Percentiles rank a stretch among this genome's conserved stretches.
These are phyloP conservation scores for Daldinia concentrica DNA, from an alignment of 495 filamentous ascomycete species.

Conservation along the genomic window DNA sequence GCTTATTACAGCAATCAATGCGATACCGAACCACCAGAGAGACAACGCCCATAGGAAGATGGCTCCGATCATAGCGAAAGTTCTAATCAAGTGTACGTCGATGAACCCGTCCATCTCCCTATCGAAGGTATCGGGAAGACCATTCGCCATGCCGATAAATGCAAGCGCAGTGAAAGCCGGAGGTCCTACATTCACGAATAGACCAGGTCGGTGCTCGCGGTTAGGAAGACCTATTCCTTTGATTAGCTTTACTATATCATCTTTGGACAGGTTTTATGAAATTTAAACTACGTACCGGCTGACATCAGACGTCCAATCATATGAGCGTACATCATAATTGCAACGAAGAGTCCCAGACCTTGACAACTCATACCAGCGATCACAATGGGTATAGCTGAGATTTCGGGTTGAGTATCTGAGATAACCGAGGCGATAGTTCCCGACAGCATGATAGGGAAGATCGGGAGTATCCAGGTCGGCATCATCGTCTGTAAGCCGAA, in stretches of 20 bases:
- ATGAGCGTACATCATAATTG: constrained; percentile 62
- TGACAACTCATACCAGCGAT: constrained; percentile 62
- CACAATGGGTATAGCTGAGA: constrained; percentile 55
- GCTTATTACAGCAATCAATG: constrained; percentile 60
- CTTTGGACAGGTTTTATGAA: too few species aligned
- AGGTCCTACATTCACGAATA: constrained; percentile 78
- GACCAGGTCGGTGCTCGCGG: constrained; percentile 64
- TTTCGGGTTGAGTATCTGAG: constrained; percentile 55
- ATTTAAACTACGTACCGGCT: constrained; percentile 56
- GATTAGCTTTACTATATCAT: constrained; percentile 22
- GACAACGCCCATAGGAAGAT: constrained; percentile 75
- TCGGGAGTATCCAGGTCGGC: constrained; percentile 66
- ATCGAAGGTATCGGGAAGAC: constrained; percentile 50
- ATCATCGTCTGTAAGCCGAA: constrained; percentile 55
- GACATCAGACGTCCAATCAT: constrained; percentile 71
- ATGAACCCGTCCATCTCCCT: constrained; percentile 39
- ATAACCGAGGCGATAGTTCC: constrained; percentile 61
- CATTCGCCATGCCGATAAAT: constrained; percentile 70
- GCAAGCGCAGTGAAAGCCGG: constrained; percentile 74
- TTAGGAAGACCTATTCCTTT: constrained; percentile 52
- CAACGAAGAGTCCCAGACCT: constrained; percentile 61
- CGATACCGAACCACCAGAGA: constrained; percentile 76
- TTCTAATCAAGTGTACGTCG: constrained; percentile 55
- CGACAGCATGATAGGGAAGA: constrained; percentile 65
- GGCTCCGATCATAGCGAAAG: constrained; percentile 62